A percentile compares a stretch with the other conserved stretches of the same genome.
Evolutionary conservation across 2,329 filamentous ascomycete species (phyloP).

Genomic region (Aspergillus sp.): DNA sequence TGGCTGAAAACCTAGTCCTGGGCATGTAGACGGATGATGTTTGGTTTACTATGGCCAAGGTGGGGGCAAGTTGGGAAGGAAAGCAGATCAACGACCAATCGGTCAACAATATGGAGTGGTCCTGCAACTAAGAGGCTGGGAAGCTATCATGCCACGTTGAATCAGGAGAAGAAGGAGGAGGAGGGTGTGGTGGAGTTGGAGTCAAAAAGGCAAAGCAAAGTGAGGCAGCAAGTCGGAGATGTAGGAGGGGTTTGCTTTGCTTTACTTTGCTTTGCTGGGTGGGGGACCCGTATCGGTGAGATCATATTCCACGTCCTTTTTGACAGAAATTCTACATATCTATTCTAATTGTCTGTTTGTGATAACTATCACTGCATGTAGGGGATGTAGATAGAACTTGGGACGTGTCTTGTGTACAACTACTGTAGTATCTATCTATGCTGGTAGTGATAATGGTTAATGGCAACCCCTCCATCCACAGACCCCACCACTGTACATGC

Average conservation of each 20-base stretch:
- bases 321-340: too few species aligned
- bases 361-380: too few species aligned
- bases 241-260: neutral
- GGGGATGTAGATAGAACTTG: too few species aligned
- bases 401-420: too few species aligned
- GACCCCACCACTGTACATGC: too few species aligned
- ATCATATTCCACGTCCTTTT: too few species aligned
- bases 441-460: too few species aligned
- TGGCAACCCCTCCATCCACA: too few species aligned
- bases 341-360: too few species aligned
- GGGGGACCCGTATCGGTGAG: too few species aligned
- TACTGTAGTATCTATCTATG: too few species aligned
- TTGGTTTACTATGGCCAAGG: neutral
- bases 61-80: neutral
- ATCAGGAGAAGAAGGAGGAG: neutral
- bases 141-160: conserved; percentile 1
- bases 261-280: too few species aligned
- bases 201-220: neutral
- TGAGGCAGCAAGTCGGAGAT: neutral
- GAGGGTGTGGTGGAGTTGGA: neutral
- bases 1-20: neutral
- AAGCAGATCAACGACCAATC: neutral
- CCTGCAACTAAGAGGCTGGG: neutral
- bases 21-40: neutral
- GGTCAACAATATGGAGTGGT: neutral